Conservation (phyloP, 73 alveolate species). For the Paramecium octaurelia region DNA sequence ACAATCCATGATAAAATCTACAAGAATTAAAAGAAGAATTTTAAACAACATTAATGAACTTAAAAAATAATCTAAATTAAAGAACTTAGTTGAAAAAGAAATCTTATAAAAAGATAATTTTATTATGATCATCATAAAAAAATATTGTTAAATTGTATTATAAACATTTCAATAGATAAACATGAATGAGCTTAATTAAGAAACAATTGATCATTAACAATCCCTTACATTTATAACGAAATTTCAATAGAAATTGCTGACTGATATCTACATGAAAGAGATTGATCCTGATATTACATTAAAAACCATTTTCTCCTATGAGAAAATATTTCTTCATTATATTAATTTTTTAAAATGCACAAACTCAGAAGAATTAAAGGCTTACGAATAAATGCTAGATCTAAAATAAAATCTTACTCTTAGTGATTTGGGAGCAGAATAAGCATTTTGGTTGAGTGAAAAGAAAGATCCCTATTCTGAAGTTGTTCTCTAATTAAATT, state of each 20-base stretch:
- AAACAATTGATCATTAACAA: not conserved
- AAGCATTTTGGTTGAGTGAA: not conserved
- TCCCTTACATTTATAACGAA: not conserved
- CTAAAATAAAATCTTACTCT: not conserved
- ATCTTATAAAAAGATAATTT: not conserved
- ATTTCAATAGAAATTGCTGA: not conserved
- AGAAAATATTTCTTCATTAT: not conserved
- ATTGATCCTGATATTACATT: slow-evolving; percentile 18
- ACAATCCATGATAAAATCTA: not conserved
- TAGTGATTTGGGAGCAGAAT: not conserved
- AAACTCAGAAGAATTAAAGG: not conserved
- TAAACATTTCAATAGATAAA: not conserved
- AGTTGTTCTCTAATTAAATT: not conserved
- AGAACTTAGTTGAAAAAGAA: not conserved
- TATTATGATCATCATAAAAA: not conserved
- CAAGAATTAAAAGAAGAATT: not conserved
- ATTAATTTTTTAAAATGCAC: not conserved
- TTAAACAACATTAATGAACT: not conserved
- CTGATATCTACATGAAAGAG: not conserved
- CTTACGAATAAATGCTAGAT: not conserved
- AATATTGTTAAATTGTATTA: not conserved
- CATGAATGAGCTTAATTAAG: not conserved
- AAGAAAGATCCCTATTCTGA: not conserved
- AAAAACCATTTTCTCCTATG: not conserved
- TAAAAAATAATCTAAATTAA: not conserved